Percentiles rank a stretch among this genome's conserved stretches.
These are phyloP conservation scores for Apiosordaria backusii DNA, from an alignment of 495 filamentous ascomycete species.

Conservation along the genomic window DNA sequence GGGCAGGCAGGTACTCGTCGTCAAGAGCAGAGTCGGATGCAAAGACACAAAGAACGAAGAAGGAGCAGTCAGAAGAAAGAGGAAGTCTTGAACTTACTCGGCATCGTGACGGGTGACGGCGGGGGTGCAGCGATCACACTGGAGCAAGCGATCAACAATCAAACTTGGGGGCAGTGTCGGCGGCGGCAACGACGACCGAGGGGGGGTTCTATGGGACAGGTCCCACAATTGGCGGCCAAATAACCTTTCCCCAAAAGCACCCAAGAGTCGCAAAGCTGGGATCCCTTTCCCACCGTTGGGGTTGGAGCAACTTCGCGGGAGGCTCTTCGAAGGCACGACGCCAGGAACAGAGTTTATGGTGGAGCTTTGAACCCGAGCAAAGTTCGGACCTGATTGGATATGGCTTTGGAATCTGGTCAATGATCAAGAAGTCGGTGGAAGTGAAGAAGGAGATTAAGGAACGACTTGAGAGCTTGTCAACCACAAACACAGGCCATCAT, in stretches of 20 bases:
- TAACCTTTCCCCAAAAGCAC: background rate
- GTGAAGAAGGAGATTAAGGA: slow-evolving; percentile 27
- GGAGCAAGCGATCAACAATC: background rate
- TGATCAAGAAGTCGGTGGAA: slow-evolving; percentile 10
- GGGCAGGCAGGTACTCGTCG: background rate
- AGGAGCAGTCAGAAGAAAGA: slow-evolving; percentile 17
- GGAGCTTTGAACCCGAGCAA: background rate
- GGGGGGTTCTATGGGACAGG: slow-evolving; percentile 1
- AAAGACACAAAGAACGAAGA: slow-evolving; percentile 19
- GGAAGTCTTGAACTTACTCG: slow-evolving; percentile 28
- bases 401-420: background rate
- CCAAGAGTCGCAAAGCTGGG: slow-evolving; percentile 1
- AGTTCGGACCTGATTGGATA: background rate
- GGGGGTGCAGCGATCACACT: background rate
- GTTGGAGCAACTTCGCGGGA: background rate
- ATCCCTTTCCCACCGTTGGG: background rate
- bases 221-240: slow-evolving; percentile 3
- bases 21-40: background rate
- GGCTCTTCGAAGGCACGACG: background rate
- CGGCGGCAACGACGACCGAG: background rate
- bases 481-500: slow-evolving; percentile 34
- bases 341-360: slow-evolving; percentile 1
- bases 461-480: slow-evolving; percentile 36
- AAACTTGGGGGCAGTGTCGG: background rate
- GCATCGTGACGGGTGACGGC: slow-evolving; percentile 29